A percentile compares a stretch with the other conserved stretches of the same genome.
Conservation (phyloP, 805 yeast species). For the Alloascoidea hylecoeti region DNA sequence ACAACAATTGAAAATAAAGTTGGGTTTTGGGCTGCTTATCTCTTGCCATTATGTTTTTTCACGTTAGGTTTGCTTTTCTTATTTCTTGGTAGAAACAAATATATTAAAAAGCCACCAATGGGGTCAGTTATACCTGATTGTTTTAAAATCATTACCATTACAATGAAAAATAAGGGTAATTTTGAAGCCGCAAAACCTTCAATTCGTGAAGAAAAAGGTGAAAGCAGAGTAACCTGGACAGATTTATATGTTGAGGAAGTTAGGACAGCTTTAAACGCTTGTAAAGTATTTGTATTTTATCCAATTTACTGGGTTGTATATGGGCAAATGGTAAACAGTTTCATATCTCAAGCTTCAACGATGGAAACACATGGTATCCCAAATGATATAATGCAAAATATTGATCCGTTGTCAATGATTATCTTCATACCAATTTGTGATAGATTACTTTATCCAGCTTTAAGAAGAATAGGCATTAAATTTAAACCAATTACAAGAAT, state of each 20-base stretch:
- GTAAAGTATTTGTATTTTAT: slow-evolving; percentile 58
- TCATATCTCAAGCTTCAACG: slow-evolving; percentile 59
- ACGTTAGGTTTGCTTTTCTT: slow-evolving; percentile 41
- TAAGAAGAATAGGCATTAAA: slow-evolving; percentile 32
- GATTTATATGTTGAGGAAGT: slow-evolving; percentile 69
- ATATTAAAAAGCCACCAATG: slow-evolving; percentile 44
- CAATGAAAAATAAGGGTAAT: slow-evolving; percentile 30
- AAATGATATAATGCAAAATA: slow-evolving; percentile 64
- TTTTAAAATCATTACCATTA: slow-evolving; percentile 29
- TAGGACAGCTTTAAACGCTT: slow-evolving; percentile 46
- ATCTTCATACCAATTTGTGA: slow-evolving; percentile 68
- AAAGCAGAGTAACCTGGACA: slow-evolving; percentile 32
- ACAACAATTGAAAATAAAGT: slow-evolving; percentile 52
- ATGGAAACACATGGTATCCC: slow-evolving; percentile 71
- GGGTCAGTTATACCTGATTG: slow-evolving; percentile 46
- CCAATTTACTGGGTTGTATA: slow-evolving; percentile 67
- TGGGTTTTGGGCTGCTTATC: slow-evolving; percentile 65
- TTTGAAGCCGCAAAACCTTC: slow-evolving; percentile 19
- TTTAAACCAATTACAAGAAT: slow-evolving; percentile 65
- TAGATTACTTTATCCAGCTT: slow-evolving; percentile 36
- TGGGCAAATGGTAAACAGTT: slow-evolving; percentile 60
- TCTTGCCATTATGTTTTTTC: slow-evolving; percentile 59
- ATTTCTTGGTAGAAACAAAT: slow-evolving; percentile 34
- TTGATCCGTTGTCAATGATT: slow-evolving; percentile 64
- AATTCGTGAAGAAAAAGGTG: slow-evolving; percentile 7